Base-by-base conservation (phyloP, 2,329 filamentous ascomycete genomes). In the Beauveria asiatica region DNA sequence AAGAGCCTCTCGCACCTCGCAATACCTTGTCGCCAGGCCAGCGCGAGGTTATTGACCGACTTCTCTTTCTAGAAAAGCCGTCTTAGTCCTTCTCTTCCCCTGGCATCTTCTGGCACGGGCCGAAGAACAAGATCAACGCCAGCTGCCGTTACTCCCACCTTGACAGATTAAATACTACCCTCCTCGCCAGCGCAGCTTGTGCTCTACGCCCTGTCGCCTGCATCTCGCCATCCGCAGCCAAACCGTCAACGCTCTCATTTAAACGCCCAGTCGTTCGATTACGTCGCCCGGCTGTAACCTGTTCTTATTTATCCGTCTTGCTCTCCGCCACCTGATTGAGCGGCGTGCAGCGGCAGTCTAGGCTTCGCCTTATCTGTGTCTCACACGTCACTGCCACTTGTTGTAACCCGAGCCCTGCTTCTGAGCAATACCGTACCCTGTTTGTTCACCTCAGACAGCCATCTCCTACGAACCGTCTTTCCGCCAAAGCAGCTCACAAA, bases 1-100 rank as follows among this genome's bases (percentile, higher is more conserved):
- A 63, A 58, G 57, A 52, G 27, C 44, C 39, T 61, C 37, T 42
- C 59, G 25, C 59, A 54, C 61, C 61, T 63, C 59, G 61, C 33
- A 25, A 49, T 19, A 41, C 54, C 54, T 57, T 57, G 54, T 45
- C 54, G 16, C 41, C 42, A 41, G 45, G 19, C 13, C 44, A 17
- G 21, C 30, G 25, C 53, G 8, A 3, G 5, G 48, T 57, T 57
- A 49, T 39, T 57, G 44, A 57, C 54, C 54, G 54, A 57, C 54
- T 57, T 21, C 44, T 41, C 25, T 57, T 19, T 56, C n/a, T 23
- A 5, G 11, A 37, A 37, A 19, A 27, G 25, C 25, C 53, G 33
- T 46, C 27, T 13, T 3, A 33, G 19, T 41, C 11, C 19, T 27
- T 37, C 25, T 41, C 37, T n/a, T 42, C 17, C 39, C 41, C 17